Conservation (phyloP, 2,329 filamentous ascomycete genomes). For the Cladosporium colombiae region DNA sequence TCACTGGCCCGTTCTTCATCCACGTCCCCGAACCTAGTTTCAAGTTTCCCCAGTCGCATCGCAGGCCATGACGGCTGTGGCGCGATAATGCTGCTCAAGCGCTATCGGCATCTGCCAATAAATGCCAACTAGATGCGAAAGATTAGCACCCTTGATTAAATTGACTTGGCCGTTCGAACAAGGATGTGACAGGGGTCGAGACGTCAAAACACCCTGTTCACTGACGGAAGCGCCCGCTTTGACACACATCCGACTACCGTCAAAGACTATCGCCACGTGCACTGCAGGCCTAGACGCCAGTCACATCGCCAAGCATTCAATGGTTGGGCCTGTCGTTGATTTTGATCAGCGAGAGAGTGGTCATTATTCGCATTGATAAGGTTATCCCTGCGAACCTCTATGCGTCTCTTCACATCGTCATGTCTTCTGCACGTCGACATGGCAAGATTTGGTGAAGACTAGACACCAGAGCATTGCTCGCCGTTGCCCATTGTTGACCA, state of each 20-base stretch:
- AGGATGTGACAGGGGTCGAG: slow-evolving; percentile 4
- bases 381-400: slow-evolving; percentile 1
- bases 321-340: neutral
- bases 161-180: slow-evolving; percentile 7
- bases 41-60: neutral
- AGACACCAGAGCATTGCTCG: neutral
- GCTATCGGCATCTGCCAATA: slow-evolving; percentile 2
- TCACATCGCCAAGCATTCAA: slow-evolving; percentile 7
- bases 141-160: slow-evolving; percentile 7
- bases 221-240: slow-evolving; percentile 3
- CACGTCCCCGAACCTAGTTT: neutral
- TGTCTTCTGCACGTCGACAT: neutral
- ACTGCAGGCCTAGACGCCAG: neutral
- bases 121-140: slow-evolving; percentile 5
- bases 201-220: slow-evolving; percentile 2
- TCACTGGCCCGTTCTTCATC: neutral
- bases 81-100: neutral
- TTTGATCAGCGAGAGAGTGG: neutral
- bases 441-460: neutral
- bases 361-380: neutral
- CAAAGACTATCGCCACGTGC: slow-evolving; percentile 2
- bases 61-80: slow-evolving; percentile 8
- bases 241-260: neutral
- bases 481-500: neutral
- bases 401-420: neutral